Percentiles rank a stretch among this genome's conserved stretches.
These are phyloP conservation scores for Plasmodium yoelii DNA, from an alignment of 169 alveolate species.

Conservation along the genomic window DNA sequence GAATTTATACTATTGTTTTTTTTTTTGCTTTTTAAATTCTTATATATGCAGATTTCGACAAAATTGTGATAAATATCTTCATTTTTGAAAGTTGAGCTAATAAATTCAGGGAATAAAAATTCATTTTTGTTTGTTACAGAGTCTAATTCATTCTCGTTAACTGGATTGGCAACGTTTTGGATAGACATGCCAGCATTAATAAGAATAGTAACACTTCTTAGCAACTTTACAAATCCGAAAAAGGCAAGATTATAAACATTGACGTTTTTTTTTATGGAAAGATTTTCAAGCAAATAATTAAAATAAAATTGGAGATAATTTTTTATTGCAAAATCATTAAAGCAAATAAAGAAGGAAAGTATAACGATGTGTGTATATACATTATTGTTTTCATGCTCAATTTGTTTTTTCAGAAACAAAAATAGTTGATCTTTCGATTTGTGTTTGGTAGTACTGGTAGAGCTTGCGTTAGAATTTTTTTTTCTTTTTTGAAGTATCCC, in stretches of 20 bases:
- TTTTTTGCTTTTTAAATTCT: conserved; percentile 71
- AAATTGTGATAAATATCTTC: conserved; percentile 34
- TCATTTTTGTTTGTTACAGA: background rate
- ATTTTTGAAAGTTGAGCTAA: conserved; percentile 7
- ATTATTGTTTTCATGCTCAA: conserved; percentile 59
- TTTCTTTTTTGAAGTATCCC: conserved; percentile 1
- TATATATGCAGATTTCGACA: conserved; percentile 64
- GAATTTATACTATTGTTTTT: conserved; percentile 69
- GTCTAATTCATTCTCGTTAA: too few species aligned
- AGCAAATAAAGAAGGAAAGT: conserved; percentile 53
- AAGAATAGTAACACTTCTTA: conserved; percentile 6
- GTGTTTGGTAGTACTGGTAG: background rate
- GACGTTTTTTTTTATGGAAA: conserved; percentile 65
- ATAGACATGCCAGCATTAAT: too few species aligned
- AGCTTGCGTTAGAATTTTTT: conserved; percentile 1
- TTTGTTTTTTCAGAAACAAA: conserved; percentile 44
- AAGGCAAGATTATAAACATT: conserved; percentile 66
- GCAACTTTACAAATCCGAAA: conserved; percentile 65
- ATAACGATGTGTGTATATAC: conserved; percentile 63
- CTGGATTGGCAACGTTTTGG: too few species aligned
- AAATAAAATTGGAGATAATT: conserved; percentile 49
- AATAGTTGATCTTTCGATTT: conserved; percentile 15
- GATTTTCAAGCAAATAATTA: conserved; percentile 52
- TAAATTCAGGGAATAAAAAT: conserved; percentile 11
- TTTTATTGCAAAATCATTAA: conserved; percentile 36